Evolutionary conservation across 495 filamentous ascomycete genomes (phyloP), one percentile per base, ranked within the genome.

Genomic region (Paragyromitra xinjiangensis): DNA sequence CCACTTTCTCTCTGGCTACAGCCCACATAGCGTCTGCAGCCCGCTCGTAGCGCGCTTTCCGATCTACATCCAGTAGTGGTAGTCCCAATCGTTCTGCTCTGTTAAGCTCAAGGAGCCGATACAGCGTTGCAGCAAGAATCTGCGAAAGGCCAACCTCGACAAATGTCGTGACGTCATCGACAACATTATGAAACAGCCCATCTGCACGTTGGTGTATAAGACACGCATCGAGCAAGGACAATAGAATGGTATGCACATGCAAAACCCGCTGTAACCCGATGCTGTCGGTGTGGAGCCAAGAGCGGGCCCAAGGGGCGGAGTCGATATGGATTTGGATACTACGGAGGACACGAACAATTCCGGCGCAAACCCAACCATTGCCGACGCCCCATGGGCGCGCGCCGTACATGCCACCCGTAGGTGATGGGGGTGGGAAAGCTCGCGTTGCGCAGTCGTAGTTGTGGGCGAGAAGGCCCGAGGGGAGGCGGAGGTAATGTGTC

Each of bases 1-100:
- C 83, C 62, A 83, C 83, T 50, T 85, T 84, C 58, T 84, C 72
- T 77, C 85, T 83, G 81, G 87, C 86, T 16, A 86, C 86, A 58
- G 86, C 83, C 8, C 62, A 79, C 68, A 83, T 79, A 48, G 75
- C 80, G 44, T 86, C 85, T 59, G 26, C 55, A 7, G 16, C 53
- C 29, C 26, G 14, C 55, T 40, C 51, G 26, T 48, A 58, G 51
- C 12, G 19, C 42, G 8, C 29, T 37, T 11, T 53, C 61, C n/a
- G 22, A 6, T 9, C 39, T 39, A 2, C 34, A 9, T 64, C n/a
- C 37, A 64, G 9, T 37, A 2, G 8, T 9, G 61, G 37, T 24
- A 64, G n/a, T 22, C 11, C 37, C 19, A 44, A 8, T n/a, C 2
- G 0, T 14, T 16, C 37, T 11, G 6, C 0, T 29, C n/a, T 6